Conservation (phyloP, 345 rosid species). For the Cardamine occulta region DNA sequence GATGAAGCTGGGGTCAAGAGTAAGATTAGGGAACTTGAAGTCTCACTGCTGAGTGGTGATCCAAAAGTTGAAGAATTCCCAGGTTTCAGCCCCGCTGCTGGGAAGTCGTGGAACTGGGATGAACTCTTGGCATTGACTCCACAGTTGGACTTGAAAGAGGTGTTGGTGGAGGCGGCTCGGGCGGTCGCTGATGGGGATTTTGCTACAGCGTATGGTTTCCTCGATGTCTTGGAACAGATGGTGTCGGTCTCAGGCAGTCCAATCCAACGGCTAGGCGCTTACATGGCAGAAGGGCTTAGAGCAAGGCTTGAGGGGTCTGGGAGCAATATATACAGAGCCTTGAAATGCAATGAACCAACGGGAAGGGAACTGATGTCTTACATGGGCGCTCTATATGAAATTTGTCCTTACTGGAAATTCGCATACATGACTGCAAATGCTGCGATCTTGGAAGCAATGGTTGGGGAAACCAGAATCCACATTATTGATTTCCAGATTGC, state of each 20-base stretch:
- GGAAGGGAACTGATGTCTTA: conserved; percentile 93
- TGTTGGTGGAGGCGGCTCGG: conserved; percentile 69
- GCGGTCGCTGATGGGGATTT: conserved; percentile 58
- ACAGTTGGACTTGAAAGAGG: conserved; percentile 58
- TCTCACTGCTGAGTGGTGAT: conserved; percentile 68
- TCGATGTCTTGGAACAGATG: conserved; percentile 76
- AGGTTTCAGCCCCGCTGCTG: conserved; percentile 44
- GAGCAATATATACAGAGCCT: conserved; percentile 76
- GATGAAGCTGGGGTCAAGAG: conserved; percentile 57
- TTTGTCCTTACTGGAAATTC: conserved; percentile 93
- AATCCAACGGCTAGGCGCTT: conserved; percentile 78
- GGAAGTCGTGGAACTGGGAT: conserved; percentile 53
- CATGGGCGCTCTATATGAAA: conserved; percentile 72
- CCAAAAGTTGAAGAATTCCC: conserved; percentile 54
- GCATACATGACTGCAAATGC: conserved; percentile 84
- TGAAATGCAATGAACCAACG: conserved; percentile 80
- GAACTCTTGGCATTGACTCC: conserved; percentile 59
- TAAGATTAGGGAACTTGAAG: conserved; percentile 75
- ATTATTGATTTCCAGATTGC: conserved; percentile 89
- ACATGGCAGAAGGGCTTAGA: conserved; percentile 91
- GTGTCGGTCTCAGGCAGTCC: conserved; percentile 92
- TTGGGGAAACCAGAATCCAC: conserved; percentile 70
- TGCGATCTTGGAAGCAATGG: conserved; percentile 65
- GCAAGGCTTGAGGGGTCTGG: conserved; percentile 91
- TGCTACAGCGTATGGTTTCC: conserved; percentile 56